phyloP scores from a whole-genome alignment of 257 asterid species.

The Ehretia macrophylla region DNA sequence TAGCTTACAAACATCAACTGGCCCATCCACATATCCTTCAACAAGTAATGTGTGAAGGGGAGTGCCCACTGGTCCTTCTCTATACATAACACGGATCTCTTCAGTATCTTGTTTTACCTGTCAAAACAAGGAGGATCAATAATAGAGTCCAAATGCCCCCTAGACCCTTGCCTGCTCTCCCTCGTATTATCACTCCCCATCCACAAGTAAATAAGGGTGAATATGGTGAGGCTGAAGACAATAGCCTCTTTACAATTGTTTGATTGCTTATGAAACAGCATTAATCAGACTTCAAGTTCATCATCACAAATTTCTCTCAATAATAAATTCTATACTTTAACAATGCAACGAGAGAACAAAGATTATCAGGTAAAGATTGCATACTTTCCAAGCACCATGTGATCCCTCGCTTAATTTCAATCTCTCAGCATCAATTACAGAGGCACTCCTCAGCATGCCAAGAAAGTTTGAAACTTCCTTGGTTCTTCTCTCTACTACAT shows the following conservation, averaged over 20 bases:
- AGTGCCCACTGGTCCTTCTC: slow-evolving; percentile 88
- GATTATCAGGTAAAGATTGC: not conserved
- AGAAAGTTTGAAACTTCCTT: slow-evolving; percentile 61
- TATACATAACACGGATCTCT: slow-evolving; percentile 85
- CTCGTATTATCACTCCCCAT: not conserved
- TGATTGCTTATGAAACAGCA: too few species aligned
- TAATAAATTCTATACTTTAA: too few species aligned
- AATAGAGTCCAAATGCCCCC: not conserved
- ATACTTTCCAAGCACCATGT: slow-evolving; percentile 6
- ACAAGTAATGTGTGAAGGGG: slow-evolving; percentile 78
- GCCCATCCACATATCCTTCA: slow-evolving; percentile 94
- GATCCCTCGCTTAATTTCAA: slow-evolving; percentile 40
- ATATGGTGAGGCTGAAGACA: too few species aligned
- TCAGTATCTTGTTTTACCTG: slow-evolving; percentile 86
- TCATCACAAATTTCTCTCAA: too few species aligned
- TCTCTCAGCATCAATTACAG: slow-evolving; percentile 29
- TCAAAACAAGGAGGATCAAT: slow-evolving; percentile 13
- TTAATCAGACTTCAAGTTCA: too few species aligned
- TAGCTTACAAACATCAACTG: slow-evolving; percentile 86
- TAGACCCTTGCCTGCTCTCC: not conserved
- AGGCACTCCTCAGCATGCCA: slow-evolving; percentile 74
- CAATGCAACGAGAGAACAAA: not conserved
- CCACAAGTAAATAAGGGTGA: too few species aligned
- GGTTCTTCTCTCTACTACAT: slow-evolving; percentile 57
- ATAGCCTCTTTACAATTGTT: too few species aligned